These are phyloP conservation scores for Liquidambar formosana DNA, from an alignment of 164 flowering plant species.

Conservation along the genomic window DNA sequence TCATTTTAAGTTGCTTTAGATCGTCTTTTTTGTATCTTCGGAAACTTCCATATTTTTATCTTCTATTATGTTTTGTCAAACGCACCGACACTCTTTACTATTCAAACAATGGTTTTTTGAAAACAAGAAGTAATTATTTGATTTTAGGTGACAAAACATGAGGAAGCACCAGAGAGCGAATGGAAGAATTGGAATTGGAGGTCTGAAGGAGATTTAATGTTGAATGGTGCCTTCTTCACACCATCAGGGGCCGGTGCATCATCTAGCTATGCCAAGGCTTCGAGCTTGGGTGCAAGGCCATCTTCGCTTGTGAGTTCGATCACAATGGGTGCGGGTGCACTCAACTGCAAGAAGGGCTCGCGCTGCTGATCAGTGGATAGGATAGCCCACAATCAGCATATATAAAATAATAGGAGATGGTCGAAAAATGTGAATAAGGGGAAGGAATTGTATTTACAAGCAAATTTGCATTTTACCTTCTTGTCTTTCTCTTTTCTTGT, in stretches of 20 bases:
- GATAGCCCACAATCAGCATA: not conserved
- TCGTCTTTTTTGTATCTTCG: too few relatives aligned
- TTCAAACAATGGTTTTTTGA: too few relatives aligned
- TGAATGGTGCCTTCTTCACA: conserved; percentile 78
- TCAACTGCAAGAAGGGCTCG: conserved; percentile 58
- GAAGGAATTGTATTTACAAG: not conserved
- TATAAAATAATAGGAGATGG: not conserved
- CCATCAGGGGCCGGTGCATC: conserved; percentile 64
- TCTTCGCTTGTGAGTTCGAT: conserved; percentile 52
- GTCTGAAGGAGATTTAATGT: conserved; percentile 66
- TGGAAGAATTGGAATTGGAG: conserved; percentile 87
- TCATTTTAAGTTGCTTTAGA: too few relatives aligned
- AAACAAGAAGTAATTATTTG: too few relatives aligned
- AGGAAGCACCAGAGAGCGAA: conserved; percentile 46
- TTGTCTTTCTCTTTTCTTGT: not conserved
- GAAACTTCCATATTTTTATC: too few relatives aligned
- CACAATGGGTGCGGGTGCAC: conserved; percentile 55
- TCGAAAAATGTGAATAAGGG: too few relatives aligned
- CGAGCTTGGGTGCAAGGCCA: conserved; percentile 65
- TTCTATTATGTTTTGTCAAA: too few relatives aligned
- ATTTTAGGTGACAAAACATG: conserved; percentile 66
- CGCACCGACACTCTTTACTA: too few relatives aligned
- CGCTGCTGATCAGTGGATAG: conserved; percentile 35
- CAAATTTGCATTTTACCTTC: not conserved
- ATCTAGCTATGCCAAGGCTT: conserved; percentile 66